phyloP scores from a whole-genome alignment of 2,329 filamentous ascomycete species.

The Fusarium hostae region DNA sequence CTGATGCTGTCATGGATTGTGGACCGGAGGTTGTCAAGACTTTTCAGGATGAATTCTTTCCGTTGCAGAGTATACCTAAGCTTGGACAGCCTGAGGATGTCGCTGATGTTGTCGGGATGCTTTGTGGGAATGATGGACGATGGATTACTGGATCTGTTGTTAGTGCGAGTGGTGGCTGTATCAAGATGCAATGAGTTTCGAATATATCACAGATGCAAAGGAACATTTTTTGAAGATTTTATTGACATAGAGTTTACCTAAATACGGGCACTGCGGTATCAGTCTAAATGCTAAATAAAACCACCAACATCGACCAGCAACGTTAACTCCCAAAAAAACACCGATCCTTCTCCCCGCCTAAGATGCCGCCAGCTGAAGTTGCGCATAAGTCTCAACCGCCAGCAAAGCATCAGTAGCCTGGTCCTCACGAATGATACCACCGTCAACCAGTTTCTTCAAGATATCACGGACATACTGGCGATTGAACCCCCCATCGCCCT shows the following conservation, averaged over 20 bases:
- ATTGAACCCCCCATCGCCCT: not conserved
- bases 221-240: rapidly evolving
- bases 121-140: constrained; percentile 48
- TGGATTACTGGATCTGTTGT: constrained; percentile 53
- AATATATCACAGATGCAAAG: no score
- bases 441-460: not conserved
- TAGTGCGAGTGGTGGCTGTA: constrained; percentile 50
- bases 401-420: not conserved
- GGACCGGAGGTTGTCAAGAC: constrained; percentile 46
- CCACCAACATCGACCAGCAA: rapidly evolving
- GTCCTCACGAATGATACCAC: not conserved
- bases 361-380: not conserved
- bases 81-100: constrained; percentile 52
- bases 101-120: constrained; percentile 49
- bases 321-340: not conserved
- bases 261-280: no score
- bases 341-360: not conserved
- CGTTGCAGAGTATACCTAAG: constrained; percentile 47
- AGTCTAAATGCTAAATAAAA: not conserved
- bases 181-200: constrained; percentile 44
- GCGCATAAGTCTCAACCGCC: rapidly evolving
- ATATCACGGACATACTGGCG: not conserved
- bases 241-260: not conserved
- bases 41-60: constrained; percentile 50
- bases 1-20: constrained; percentile 49